Base-by-base conservation (phyloP, 257 asterid species). In the Nyctanthes arbortristis region DNA sequence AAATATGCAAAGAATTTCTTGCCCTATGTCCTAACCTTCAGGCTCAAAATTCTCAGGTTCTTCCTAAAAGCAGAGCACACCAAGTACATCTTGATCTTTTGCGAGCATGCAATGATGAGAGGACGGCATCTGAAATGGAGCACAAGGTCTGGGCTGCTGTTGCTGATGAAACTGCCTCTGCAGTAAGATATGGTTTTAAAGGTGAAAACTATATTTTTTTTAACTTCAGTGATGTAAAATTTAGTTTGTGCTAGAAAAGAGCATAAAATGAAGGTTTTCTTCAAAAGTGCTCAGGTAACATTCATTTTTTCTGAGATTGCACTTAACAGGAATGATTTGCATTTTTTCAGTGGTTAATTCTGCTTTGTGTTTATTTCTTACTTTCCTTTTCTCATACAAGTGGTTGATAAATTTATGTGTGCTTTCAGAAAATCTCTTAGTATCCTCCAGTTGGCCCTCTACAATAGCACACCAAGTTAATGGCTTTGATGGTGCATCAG, bases 151-250 rank as follows among this genome's bases (percentile, higher is more conserved):
- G 99, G 96, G 82, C 85, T 61, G 89, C 99, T 40, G 87, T 93
- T 76, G 89, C 95, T 72, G 85, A 87, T 72, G 99, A 93, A 87
- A 93, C 99, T 73, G 97, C 99, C 71, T 75, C 90, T 63, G 96
- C 97, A 27, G 97, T 91, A 80, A 88, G 94, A 78, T 89, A 89
- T 37, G 96, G 95, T 43, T 82, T 87, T 73, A 86, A 79, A 89
- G 98, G 97, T 90, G 79, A 65, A 69, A 36, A 13, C 35, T 32
- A 32, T 61, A 29, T 49, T 58, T 24, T 75, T 58, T 24, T 75
- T 52, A 62, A 45, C 25, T 2, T 75, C 33, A 30, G 35, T 40
- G 64, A 27, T 66, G 71, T 69, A 61, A 61, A 7, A 59, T 16
- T 64, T 74, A 30, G 57, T 80, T 52, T 68, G 31, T 70, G 47